Evolutionary conservation across 2,329 filamentous ascomycete genomes (phyloP).

Genomic region (Xylariaceae sp.): DNA sequence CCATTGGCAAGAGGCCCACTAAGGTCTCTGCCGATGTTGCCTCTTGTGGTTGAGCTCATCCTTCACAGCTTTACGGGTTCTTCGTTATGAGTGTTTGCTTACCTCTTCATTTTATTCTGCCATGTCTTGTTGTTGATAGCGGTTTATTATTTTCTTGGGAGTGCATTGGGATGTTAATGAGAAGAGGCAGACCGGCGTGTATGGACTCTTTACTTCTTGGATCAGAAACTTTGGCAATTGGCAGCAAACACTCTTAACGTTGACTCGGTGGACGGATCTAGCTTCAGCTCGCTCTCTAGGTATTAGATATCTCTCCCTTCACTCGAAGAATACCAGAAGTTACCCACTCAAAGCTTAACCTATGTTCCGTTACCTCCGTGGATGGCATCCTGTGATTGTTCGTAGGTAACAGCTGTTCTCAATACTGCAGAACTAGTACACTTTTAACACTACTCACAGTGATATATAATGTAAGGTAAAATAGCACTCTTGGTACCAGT

Average conservation of each 20-base stretch:
- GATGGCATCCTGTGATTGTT: no score
- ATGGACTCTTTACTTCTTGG: conserved; percentile 38
- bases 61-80: conserved; percentile 34
- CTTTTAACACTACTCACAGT: no score
- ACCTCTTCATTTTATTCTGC: conserved; percentile 37
- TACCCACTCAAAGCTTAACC: conserved; percentile 64
- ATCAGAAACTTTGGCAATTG: conserved; percentile 42
- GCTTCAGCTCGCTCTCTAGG: conserved; percentile 68
- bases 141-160: conserved; percentile 33
- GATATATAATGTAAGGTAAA: no score
- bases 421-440: no score
- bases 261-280: conserved; percentile 40
- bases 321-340: conserved; percentile 50
- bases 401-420: no score
- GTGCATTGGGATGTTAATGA: conserved; percentile 34
- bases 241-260: conserved; percentile 37
- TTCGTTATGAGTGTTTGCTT: conserved; percentile 39
- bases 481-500: no score
- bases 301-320: conserved; percentile 61
- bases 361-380: conserved; percentile 76
- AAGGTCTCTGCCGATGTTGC: conserved; percentile 44
- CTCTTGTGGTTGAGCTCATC: conserved; percentile 67
- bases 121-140: conserved; percentile 40
- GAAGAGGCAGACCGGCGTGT: conserved; percentile 29
- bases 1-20: conserved; percentile 74